Evolutionary conservation across 202 grass and related monocot species (phyloP).

Genomic region (Digitaria exilis): DNA sequence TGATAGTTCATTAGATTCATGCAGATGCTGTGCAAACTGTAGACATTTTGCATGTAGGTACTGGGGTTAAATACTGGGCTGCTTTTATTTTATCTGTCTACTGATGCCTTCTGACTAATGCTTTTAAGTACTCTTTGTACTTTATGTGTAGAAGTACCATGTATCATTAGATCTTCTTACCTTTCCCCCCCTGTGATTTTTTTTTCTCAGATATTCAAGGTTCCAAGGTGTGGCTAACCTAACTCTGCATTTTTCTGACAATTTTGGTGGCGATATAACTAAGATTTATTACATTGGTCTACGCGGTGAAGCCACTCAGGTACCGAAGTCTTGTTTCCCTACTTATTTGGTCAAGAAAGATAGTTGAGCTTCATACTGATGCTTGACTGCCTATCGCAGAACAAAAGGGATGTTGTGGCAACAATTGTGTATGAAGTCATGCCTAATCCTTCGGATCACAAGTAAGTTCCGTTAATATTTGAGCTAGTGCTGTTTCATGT

Average conservation of each 20-base stretch:
- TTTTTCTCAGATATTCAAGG: constrained; percentile 77
- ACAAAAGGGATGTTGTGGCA: constrained; percentile 97
- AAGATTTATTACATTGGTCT: constrained; percentile 98
- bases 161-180: constrained; percentile 15
- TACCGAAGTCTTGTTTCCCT: constrained; percentile 41
- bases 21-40: background rate
- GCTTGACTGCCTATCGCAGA: constrained; percentile 55
- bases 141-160: background rate
- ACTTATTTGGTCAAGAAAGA: constrained; percentile 28
- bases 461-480: constrained; percentile 63
- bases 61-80: background rate
- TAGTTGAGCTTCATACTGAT: constrained; percentile 38
- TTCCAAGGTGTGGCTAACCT: constrained; percentile 98
- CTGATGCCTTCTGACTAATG: constrained; percentile 7
- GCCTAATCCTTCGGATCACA: constrained; percentile 95
- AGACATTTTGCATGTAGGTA: constrained; percentile 15
- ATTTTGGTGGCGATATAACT: constrained; percentile 87
- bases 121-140: constrained; percentile 7
- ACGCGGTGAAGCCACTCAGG: constrained; percentile 96
- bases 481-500: constrained; percentile 6
- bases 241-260: constrained; percentile 94
- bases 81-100: background rate
- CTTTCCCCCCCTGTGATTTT: constrained; percentile 5
- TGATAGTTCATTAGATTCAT: constrained; percentile 23
- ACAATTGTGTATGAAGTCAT: constrained; percentile 98